A percentile compares a stretch with the other conserved stretches of the same genome.
phyloP scores from a whole-genome alignment of 768 basidiomycete species.

The Tricholomella constricta region DNA sequence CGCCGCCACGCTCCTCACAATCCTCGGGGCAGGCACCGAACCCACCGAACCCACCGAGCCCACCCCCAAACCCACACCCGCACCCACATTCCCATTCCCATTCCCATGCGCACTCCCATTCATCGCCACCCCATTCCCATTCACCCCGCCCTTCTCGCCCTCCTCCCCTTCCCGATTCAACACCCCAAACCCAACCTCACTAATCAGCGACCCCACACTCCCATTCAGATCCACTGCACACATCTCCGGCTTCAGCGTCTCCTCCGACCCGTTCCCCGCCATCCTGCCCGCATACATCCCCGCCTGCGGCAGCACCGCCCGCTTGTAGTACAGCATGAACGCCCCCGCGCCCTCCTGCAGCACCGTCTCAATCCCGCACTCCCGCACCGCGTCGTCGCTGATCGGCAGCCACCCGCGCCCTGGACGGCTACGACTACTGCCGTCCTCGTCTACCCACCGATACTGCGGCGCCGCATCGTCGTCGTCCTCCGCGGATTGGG shows the following conservation, averaged over 20 bases:
- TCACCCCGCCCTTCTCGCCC: too few relatives aligned
- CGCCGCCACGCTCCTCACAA: slow-evolving; percentile 58
- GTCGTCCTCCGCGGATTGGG: slow-evolving; percentile 27
- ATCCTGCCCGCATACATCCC: slow-evolving; percentile 21
- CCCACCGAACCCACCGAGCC: too few relatives aligned
- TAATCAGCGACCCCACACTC: slow-evolving; percentile 49
- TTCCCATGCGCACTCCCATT: slow-evolving; percentile 17
- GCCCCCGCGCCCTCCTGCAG: slow-evolving; percentile 70
- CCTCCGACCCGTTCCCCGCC: slow-evolving; percentile 50
- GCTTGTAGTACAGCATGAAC: slow-evolving; percentile 97
- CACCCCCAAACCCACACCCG: too few relatives aligned
- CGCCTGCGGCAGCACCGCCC: slow-evolving; percentile 37
- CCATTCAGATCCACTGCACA: slow-evolving; percentile 46
- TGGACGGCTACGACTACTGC: slow-evolving; percentile 29
- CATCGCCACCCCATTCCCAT: slow-evolving; percentile 8
- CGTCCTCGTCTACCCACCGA: slow-evolving; percentile 58
- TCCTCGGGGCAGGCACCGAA: slow-evolving; percentile 51
- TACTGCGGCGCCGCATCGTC: slow-evolving; percentile 36
- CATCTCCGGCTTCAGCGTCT: slow-evolving; percentile 62
- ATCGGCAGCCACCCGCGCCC: slow-evolving; percentile 85
- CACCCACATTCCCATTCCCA: slow-evolving; percentile 12
- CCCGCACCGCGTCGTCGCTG: slow-evolving; percentile 80
- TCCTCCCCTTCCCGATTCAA: slow-evolving; percentile 26
- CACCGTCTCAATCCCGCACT: slow-evolving; percentile 75
- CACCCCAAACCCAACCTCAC: slow-evolving; percentile 44